Base-by-base conservation (phyloP, 345 rosid species). In the Lepidium aucheri region DNA sequence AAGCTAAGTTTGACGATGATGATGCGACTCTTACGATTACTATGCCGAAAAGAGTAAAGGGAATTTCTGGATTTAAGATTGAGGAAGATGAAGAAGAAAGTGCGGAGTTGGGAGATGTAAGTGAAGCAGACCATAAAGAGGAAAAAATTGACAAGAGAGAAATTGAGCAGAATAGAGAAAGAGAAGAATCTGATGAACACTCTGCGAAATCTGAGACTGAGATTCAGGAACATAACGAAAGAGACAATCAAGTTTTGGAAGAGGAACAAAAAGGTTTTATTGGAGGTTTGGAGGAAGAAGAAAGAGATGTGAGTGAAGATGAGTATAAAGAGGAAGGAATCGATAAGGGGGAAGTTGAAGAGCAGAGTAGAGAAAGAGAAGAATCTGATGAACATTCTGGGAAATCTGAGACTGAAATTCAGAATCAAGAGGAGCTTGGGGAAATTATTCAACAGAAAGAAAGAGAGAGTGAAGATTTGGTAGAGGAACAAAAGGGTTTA, bases 11-110 rank as follows among this genome's bases (percentile, higher is more conserved):
- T 60, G 79, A 73, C 4, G 86, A 79, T 3, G 82, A 81, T 26
- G 84, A 78, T 35, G 79, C 84, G 1, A 77, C 73, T 24, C 74
- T 90, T 61, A 83, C 79, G 1, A 77, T 90, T 55, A 47, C 65
- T 32, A 84, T 93, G 86, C 95, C 93, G 2, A 93, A 93, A 67
- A 77, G 22, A 34, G 79, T 73, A 49, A 77, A 70, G 36, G 98
- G 96, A 28, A 69, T 85, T n/a, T 66, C 33, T 12, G 87, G 90
- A 12, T 24, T 66, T 17, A 65, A 30, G 49, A 75, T 93, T 47
- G 88, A 85, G 69, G 94, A 88, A 74, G 82, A 39, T 1, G 72
- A 70, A n/a, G 68, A 69, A 51, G 71, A 64, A 24, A 36, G 45
- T 28, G 35, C 26, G 8, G 73, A 56, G 1, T 46, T 7, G 20